Evolutionary conservation across 805 yeast genomes (phyloP), one percentile per base, ranked within the genome.

Genomic region (Kluyveromyces nonfermentans): DNA sequence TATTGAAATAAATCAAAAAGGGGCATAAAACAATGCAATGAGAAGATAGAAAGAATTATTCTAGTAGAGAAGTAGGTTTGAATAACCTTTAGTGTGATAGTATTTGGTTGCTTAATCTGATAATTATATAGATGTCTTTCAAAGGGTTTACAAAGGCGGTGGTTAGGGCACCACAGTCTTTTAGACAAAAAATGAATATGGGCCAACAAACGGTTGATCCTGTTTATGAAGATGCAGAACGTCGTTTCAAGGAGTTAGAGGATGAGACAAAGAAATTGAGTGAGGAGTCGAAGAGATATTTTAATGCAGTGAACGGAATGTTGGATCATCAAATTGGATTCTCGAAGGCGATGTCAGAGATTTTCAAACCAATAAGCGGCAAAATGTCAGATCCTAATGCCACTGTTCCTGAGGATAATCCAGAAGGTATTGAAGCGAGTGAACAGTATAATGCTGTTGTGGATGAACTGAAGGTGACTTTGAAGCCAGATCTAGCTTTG

Each of bases 281-380:
- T 54, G 87, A 84, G 33, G 97, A 90, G 66, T 82, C 95, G 25
- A 85, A 82, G 56, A 77, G 95, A 60, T 93, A 93, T 66, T 88
- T 85, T 55, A 74, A 76, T 30, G 95, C 97, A 0, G 95, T 93
- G 44, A 87, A 85, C 58, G 95, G 90, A 36, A 88, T 93, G 95
- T 71, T 93, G 54, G 82, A 80, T 46, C 93, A 85, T 64, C 98
- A 93, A 64, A 82, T 90, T 52, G 97, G 90, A 47, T 93, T 89
- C 63, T 84, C 96, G n/a, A 83, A 82, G 57, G 90, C 95, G 3
- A 87, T 93, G 65, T 97, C 89, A 63, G 96, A 89, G 60, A 84
- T 93, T 47, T 93, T 88, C 69, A 87, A 90, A 65, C 98, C 98
- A 1, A 93, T 93, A 48, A 80, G 93, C 44, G 98, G 98, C 35